Evolutionary conservation across 768 basidiomycete genomes (phyloP), one percentile per base, ranked within the genome.

Genomic region (Coprinopsis strossmayeri): DNA sequence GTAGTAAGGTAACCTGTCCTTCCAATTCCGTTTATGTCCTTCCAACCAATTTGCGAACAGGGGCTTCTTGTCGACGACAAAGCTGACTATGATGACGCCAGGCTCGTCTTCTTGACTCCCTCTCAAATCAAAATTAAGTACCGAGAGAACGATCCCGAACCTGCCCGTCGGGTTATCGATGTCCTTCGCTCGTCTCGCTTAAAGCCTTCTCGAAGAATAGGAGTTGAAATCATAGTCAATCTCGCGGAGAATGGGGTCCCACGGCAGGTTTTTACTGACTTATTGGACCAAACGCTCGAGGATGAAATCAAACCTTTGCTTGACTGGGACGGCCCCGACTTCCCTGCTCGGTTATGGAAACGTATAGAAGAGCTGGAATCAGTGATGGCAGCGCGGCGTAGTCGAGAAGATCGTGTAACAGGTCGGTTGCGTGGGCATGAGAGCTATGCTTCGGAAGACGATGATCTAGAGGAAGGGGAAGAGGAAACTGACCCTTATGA

Each of bases 241-340:
- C 65, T 85, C 4, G 69, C 76, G 0, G 82, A 84, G 48, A 85
- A 85, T 55, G 78, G 78, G 0, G 82, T 87, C 2, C 69, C 72
- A 4, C 50, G 61, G 23, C 2, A 37, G 0, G 59, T 70, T 3
- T 79, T 84, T 52, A 41, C 63, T 3, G 44, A 66, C 0, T 53
- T 80, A 1, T 51, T 77, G 27, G 63, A 65, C 50, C 37, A 62
- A 30, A 62, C 63, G 17, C 55, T 77, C 1, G 51, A 58, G 27
- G 62, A 62, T 24, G 49, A 73, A 7, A 63, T 76, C 10, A 55
- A 64, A 10, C 65, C 66, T 0, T 60, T 78, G 5, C 61, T 73
- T 5, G 64, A 64, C 5, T 81, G 78, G 78, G 67, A 76, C 15
- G 59, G 69, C 28, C 34, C 34, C 5, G 26, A 32, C 3, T 69